Percentiles rank a stretch among this genome's conserved stretches.
These are phyloP conservation scores for Ceraceosorus guamensis DNA, from an alignment of 1,284 basidiomycete species.

Conservation along the genomic window DNA sequence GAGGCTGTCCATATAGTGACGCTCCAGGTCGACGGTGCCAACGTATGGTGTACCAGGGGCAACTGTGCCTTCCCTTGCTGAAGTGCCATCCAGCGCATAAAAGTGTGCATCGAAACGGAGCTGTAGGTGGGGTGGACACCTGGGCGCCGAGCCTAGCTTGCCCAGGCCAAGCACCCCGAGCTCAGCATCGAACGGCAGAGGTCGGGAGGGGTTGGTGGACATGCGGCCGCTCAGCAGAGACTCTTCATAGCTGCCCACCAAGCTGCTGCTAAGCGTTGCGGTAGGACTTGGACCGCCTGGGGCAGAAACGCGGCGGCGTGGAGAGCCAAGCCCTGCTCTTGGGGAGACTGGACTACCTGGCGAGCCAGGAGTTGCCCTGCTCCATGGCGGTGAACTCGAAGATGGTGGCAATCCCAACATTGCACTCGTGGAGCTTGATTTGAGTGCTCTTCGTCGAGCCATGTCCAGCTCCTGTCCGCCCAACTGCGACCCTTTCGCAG, in stretches of 20 bases:
- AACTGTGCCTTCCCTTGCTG: constrained; percentile 2
- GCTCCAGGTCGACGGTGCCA: constrained; percentile 48
- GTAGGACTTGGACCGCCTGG: too few relatives aligned
- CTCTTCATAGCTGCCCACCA: constrained; percentile 49
- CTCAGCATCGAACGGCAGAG: constrained; percentile 46
- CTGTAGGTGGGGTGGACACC: constrained; percentile 47
- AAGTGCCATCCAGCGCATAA: constrained; percentile 27
- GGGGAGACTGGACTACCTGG: too few relatives aligned
- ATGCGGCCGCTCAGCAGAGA: constrained; percentile 48
- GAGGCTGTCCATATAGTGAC: constrained; percentile 26
- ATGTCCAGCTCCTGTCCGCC: too few relatives aligned
- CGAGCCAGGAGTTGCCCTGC: too few relatives aligned
- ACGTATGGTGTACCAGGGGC: constrained; percentile 45
- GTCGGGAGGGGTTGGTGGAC: constrained; percentile 39
- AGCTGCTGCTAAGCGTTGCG: too few relatives aligned
- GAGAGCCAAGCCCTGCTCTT: too few relatives aligned
- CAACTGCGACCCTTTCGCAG: too few relatives aligned
- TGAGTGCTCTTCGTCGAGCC: too few relatives aligned
- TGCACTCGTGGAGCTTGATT: too few relatives aligned
- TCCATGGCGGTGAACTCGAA: too few relatives aligned
- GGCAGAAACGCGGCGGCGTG: too few relatives aligned
- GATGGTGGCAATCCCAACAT: too few relatives aligned
- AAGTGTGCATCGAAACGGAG: constrained; percentile 47
- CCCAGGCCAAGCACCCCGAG: constrained; percentile 46
- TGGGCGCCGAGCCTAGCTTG: constrained; percentile 22